Evolutionary conservation across 139 green algal genomes (phyloP), one percentile per base, ranked within the genome.

Genomic region (Chlorella vulgaris): DNA sequence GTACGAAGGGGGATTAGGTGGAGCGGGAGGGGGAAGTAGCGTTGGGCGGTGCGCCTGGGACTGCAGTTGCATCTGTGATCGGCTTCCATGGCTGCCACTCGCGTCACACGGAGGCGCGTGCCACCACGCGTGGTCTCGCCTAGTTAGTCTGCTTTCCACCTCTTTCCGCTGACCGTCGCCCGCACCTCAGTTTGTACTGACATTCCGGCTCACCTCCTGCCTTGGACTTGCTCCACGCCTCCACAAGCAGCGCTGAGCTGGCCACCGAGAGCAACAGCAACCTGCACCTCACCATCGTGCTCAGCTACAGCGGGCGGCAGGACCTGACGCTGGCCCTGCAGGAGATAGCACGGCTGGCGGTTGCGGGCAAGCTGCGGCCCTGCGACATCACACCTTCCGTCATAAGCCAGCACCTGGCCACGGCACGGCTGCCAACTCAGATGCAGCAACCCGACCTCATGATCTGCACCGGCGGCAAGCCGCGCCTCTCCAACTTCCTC

Each of bases 401-500:
- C n/a, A 50, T 88, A 2, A 78, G 36, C 3, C 69, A 28, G 10
- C 42, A 76, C 21, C 50, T 89, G 58, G 80, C 81, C 3, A 84
- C 69, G 8, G 38, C 26, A 7, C 35, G 36, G 74, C 77, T 85
- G 33, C 75, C 75, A 35, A 24, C 51, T 7, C 67, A 2, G 1
- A 62, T 87, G n/a, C 74, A 58, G 3, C 47, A 91, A 15, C 91
- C 90, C 7, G 92, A 96, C 81, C 62, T 96, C 2, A 19, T 96
- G 2, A 88, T 96, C 7, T 70, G 92, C 21, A 94, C 92, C 7
- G 84, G 81, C 35, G 92, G 92, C 29, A 92, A 96, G 84, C 66
- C 85, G 81, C 84, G 92, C 40, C 74, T 96, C 21, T 86, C 55
- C 74, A 95, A 96, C 62, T 96, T 96, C 71, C 39, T 96, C 35